Base-by-base conservation (phyloP, 129 eudicot genomes). In the Flaveria ramosissima region DNA sequence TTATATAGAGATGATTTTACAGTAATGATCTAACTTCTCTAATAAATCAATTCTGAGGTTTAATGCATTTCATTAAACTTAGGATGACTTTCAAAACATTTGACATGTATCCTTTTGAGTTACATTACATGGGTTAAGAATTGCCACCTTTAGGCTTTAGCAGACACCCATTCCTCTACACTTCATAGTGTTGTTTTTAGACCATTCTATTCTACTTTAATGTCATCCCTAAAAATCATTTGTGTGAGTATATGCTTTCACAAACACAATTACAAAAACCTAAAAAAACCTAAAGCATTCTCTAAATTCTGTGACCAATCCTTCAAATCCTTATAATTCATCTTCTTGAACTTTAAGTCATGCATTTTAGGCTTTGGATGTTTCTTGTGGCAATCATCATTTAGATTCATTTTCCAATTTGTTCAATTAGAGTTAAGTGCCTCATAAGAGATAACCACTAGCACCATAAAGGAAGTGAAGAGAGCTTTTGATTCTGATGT, bases 401-500 rank as follows among this genome's bases (percentile, higher is more conserved):
- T 51, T 26, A 2, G 51, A n/a, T 3, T 51, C 46, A 3, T 16
- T 14, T 2, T 51, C 62, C 9, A 16, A 26, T 48, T 8, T 6
- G 56, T 73, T 20, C 15, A 9, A 57, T 41, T 73, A 19, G 56
- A 4, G 24, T 60, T 24, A 3, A 60, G 4, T 17, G 46, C 60
- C 2, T n/a, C 79, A 15, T 62, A 26, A 46, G 47, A 62, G 14
- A 61, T 26, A n/a, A 46, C 20, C 20, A 63, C 36, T 75, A 48
- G 72, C 11, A 27, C 50, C 20, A 42, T 21, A n/a, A 7, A 56
- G 16, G 69, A 21, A 41, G 42, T 60, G 45, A 61, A 0, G 19
- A 11, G 50, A 62, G 43, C 61, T 62, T 74, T 45, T 27, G 48
- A 60, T 60, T 61, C 70, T 24, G 60, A 14, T 16, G 60, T n/a